These are phyloP conservation scores for Schrenkiella parvula DNA, from an alignment of 345 rosid species.

Conservation along the genomic window DNA sequence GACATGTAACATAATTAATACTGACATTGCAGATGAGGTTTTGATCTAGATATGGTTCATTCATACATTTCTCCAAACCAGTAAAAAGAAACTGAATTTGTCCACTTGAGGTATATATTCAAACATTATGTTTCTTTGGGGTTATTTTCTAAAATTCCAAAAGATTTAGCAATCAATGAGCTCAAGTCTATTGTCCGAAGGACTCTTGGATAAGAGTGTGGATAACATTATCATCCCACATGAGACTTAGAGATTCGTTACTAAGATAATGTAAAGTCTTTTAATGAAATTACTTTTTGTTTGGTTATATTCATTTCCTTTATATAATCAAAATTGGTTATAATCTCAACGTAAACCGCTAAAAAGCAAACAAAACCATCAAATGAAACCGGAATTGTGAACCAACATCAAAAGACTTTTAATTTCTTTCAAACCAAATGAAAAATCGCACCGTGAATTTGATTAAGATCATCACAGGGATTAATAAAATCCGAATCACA, in stretches of 20 bases:
- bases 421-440: background rate
- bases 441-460: slow-evolving; percentile 28
- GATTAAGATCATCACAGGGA: slow-evolving; percentile 29
- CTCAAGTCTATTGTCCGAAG: slow-evolving; percentile 1
- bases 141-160: background rate
- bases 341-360: background rate
- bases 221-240: slow-evolving; percentile 26
- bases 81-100: background rate
- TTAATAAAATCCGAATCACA: slow-evolving; percentile 24
- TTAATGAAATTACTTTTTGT: background rate
- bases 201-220: slow-evolving; percentile 23
- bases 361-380: background rate
- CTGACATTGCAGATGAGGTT: background rate
- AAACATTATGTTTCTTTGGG: background rate
- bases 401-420: background rate
- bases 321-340: background rate
- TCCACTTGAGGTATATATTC: background rate
- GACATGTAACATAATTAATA: background rate
- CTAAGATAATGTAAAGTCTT: background rate
- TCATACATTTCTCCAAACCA: background rate
- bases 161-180: slow-evolving; percentile 20
- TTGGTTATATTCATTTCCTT: background rate
- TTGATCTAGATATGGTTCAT: background rate
- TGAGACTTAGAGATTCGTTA: slow-evolving; percentile 4
- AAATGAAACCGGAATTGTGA: background rate